Base-by-base conservation (phyloP, 2,329 filamentous ascomycete species). In the Xylaria sp. region DNA sequence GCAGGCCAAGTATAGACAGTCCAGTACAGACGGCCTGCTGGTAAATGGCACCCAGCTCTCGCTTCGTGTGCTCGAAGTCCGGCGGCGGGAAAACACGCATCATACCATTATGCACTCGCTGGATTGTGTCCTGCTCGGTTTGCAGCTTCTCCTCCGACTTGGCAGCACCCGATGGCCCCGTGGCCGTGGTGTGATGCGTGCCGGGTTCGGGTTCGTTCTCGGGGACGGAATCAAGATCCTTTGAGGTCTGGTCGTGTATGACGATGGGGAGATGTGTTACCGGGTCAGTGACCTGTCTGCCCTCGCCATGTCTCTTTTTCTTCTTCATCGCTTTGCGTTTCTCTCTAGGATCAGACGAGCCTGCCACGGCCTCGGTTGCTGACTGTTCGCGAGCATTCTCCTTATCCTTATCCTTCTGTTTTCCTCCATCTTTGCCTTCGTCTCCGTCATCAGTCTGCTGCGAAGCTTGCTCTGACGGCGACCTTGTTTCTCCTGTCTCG, bases 231-330 rank as follows among this genome's bases (percentile, higher is more conserved):
- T 82, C 76, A 13, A 93, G 81, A 62, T 91, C 89, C 48, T 88
- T 86, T 34, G 86, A 83, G 0, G 90, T 92, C 74, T 90, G 90
- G 76, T 93, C 91, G 75, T 91, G 89, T 44, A 92, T 90, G 44
- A 81, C 83, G 57, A 92, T 85, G 1, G 90, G 90, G 2, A 93
- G 82, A 79, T 93, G 91, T 1, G 91, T 93, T 48, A 93, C 85
- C 0, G 91, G 91, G 75, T 93, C 91, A 1, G 90, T 93, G 56
- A 93, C 91, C 76, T 91, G 85, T 68, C 85, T 82, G n/a, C 85
- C 83, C n/a, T 81, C 84, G 52, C 82, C 81, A 59, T 84, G 82
- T 56, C 80, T 78, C 59, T 81, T 82, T 12, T 74, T 78, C 66
- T 82, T 83, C 73, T 86, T 85, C 76, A 84, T 83, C 8, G 81